A percentile compares a stretch with the other conserved stretches of the same genome.
Evolutionary conservation across 306 rosid species (phyloP).

Genomic region (Trifolium subterraneum): DNA sequence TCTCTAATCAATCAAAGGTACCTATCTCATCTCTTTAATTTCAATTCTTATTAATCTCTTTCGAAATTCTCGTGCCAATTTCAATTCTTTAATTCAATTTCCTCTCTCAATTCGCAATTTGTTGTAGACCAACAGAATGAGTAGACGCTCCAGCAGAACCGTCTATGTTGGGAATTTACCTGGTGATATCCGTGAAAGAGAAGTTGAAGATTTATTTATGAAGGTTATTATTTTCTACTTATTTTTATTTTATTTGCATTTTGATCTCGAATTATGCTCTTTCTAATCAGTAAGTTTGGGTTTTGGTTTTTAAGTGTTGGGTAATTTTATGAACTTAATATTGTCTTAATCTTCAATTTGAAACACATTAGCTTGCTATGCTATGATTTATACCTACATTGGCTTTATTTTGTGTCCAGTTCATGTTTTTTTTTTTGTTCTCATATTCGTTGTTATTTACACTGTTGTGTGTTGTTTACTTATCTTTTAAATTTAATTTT

Average conservation of each 20-base stretch:
- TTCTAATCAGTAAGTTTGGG: not conserved
- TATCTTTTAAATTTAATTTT: constrained; percentile 11
- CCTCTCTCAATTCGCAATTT: not conserved
- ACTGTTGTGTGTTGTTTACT: not conserved
- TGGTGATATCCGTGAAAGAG: constrained; percentile 98
- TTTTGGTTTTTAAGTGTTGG: not conserved
- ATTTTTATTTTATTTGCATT: not conserved
- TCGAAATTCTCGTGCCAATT: not conserved
- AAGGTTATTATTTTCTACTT: constrained; percentile 58
- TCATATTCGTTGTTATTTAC: no score
- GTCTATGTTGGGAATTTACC: constrained; percentile 97
- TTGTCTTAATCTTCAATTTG: constrained; percentile 1
- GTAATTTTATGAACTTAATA: not conserved
- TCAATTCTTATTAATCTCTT: not conserved
- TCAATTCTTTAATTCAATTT: not conserved
- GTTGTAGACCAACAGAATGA: constrained; percentile 65
- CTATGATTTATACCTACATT: constrained; percentile 12
- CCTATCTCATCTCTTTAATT: not conserved
- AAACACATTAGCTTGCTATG: constrained; percentile 20
- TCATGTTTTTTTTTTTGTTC: no score
- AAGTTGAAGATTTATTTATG: constrained; percentile 90
- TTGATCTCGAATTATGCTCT: not conserved
- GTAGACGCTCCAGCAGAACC: constrained; percentile 88
- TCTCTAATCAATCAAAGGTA: constrained; percentile 46
- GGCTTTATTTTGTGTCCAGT: not conserved